Evolutionary conservation across 2,329 filamentous ascomycete genomes (phyloP).

Genomic region (Scleromitrula shiraiana): DNA sequence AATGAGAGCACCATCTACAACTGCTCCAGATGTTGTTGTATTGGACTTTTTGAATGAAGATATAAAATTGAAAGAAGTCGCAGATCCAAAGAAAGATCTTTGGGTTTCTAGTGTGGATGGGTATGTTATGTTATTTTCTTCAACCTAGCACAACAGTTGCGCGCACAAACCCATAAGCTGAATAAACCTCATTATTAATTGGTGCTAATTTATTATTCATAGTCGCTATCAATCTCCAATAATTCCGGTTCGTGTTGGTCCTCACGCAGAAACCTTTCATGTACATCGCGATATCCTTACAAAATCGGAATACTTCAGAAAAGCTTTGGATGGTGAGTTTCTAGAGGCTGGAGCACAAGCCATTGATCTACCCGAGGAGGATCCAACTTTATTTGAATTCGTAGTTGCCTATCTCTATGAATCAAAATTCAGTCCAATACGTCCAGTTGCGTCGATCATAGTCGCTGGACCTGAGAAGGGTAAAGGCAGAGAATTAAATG

Average conservation of each 20-base stretch:
- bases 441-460: constrained; percentile 31
- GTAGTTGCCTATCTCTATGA: constrained; percentile 45
- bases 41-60: constrained; percentile 31
- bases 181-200: not conserved
- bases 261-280: constrained; percentile 38
- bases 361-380: constrained; percentile 43
- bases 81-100: constrained; percentile 38
- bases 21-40: constrained; percentile 33
- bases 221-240: constrained; percentile 40
- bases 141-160: no score
- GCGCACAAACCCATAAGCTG: not conserved
- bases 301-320: constrained; percentile 41
- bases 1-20: constrained; percentile 35
- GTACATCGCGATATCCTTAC: constrained; percentile 41
- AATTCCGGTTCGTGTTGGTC: constrained; percentile 39
- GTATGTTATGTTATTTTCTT: constrained; percentile 27
- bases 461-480: constrained; percentile 29
- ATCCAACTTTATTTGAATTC: constrained; percentile 44
- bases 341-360: constrained; percentile 38
- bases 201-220: not conserved
- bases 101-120: constrained; percentile 44
- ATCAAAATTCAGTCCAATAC: constrained; percentile 38
- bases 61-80: constrained; percentile 26
- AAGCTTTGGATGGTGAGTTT: constrained; percentile 41
- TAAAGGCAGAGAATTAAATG: constrained; percentile 36